phyloP scores from a whole-genome alignment of 129 eudicot species.

The Chrysanthemum lavandulifolium region DNA sequence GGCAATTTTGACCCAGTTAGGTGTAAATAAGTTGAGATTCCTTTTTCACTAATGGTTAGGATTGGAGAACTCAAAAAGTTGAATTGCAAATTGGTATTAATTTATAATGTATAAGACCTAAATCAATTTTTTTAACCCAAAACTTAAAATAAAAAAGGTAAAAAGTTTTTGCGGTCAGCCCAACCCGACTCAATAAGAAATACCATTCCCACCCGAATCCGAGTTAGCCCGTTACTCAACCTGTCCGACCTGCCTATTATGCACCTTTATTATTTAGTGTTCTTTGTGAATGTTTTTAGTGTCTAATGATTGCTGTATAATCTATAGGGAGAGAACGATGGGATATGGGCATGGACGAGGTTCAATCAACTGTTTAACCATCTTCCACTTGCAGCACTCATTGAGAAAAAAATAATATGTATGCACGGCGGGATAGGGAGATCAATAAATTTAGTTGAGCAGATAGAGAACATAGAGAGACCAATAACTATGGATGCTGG shows the following conservation, averaged over 20 bases:
- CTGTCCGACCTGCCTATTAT: background rate
- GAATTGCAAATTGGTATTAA: background rate
- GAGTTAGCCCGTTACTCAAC: background rate
- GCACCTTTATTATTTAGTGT: background rate
- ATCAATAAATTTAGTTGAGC: constrained; percentile 91
- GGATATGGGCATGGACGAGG: constrained; percentile 99
- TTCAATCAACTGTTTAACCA: constrained; percentile 90
- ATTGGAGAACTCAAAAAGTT: background rate
- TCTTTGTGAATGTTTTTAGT: background rate
- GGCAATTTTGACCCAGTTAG: constrained; percentile 1
- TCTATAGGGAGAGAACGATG: constrained; percentile 85
- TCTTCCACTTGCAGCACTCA: constrained; percentile 95
- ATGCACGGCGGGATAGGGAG: constrained; percentile 99
- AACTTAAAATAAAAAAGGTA: background rate
- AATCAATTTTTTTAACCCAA: background rate
- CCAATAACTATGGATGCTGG: constrained; percentile 99
- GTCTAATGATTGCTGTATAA: background rate
- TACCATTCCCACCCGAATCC: background rate
- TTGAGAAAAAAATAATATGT: constrained; percentile 92
- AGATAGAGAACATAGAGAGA: constrained; percentile 94
- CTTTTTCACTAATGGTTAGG: background rate
- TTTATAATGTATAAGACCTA: background rate
- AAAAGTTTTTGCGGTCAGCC: background rate
- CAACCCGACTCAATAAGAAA: background rate
- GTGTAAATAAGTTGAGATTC: constrained; percentile 10